Percentiles rank a stretch among this genome's conserved stretches.
These are phyloP conservation scores for Pseudocercospora cruenta DNA, from an alignment of 2,329 filamentous ascomycete species.

Conservation along the genomic window DNA sequence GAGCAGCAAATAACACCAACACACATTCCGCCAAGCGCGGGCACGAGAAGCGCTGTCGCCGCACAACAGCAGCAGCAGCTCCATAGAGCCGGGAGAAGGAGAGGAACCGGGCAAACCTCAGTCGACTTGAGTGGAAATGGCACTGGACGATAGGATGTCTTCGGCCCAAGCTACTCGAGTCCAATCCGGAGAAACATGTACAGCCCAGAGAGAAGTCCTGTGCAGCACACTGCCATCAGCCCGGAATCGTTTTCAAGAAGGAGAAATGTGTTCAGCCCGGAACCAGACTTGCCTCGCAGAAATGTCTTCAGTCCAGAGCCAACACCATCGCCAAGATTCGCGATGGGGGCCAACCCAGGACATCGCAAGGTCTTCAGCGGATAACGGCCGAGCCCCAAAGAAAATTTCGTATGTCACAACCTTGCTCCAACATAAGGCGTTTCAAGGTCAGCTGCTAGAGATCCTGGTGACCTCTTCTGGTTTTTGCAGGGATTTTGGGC, in stretches of 20 bases:
- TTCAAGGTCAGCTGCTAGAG: neutral
- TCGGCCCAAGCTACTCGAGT: conserved; percentile 1
- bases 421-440: neutral
- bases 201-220: neutral
- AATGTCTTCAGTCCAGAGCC: neutral
- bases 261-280: neutral
- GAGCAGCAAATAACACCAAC: conserved; percentile 25
- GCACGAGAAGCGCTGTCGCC: conserved; percentile 17
- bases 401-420: neutral
- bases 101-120: conserved; percentile 12
- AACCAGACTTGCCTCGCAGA: neutral
- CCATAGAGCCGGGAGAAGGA: conserved; percentile 9
- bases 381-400: neutral
- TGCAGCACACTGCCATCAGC: neutral
- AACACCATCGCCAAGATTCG: neutral
- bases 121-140: conserved; percentile 13
- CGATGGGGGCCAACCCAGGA: too few species aligned
- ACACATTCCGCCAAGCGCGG: conserved; percentile 24
- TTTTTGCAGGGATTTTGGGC: neutral
- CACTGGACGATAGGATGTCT: conserved; percentile 7
- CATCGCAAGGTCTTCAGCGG: conserved; percentile 5
- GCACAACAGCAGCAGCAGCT: conserved; percentile 15
- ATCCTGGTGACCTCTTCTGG: neutral
- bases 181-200: neutral
- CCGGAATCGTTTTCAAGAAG: neutral